Evolutionary conservation across 352 stramenopile genomes (phyloP).

Genomic region (Phytophthora pistaciae): DNA sequence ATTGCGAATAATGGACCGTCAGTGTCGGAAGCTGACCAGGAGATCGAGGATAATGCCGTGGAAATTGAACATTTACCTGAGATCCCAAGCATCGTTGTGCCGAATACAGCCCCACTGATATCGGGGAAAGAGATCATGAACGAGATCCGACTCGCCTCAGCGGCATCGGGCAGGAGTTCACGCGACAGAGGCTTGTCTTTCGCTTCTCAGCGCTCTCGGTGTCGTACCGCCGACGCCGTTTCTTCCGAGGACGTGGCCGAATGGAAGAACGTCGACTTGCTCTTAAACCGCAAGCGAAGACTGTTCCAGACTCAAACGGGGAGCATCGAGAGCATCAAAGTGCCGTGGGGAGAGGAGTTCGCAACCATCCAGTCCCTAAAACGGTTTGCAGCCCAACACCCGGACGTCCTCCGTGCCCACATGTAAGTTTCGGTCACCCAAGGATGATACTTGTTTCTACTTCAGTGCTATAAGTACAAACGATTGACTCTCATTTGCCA

Average conservation of each 20-base stretch:
- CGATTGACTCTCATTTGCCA: background rate
- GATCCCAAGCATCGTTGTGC: slow-evolving; percentile 25
- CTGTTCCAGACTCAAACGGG: slow-evolving; percentile 50
- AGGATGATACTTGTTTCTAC: background rate
- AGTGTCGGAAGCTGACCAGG: background rate
- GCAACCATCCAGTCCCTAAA: slow-evolving; percentile 70
- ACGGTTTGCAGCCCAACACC: slow-evolving; percentile 61
- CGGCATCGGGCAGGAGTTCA: background rate
- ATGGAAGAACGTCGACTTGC: slow-evolving; percentile 67
- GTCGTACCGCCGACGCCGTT: slow-evolving; percentile 11
- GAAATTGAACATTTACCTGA: slow-evolving; percentile 22
- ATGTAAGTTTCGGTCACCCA: slow-evolving; percentile 43
- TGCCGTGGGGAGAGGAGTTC: slow-evolving; percentile 73
- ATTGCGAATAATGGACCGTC: background rate
- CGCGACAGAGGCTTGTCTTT: slow-evolving; percentile 3
- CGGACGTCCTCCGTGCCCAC: slow-evolving; percentile 59
- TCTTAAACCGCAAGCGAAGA: slow-evolving; percentile 61
- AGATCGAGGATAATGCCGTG: background rate
- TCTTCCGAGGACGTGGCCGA: slow-evolving; percentile 61
- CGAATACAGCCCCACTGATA: background rate
- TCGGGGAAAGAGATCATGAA: background rate
- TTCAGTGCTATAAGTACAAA: no score
- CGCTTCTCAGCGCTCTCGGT: slow-evolving; percentile 13
- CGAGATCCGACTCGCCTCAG: background rate
- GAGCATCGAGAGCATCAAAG: slow-evolving; percentile 47